Percentiles rank a stretch among this genome's conserved stretches.
Conservation (phyloP, 306 rosid species). For the Coriaria nepalensis region DNA sequence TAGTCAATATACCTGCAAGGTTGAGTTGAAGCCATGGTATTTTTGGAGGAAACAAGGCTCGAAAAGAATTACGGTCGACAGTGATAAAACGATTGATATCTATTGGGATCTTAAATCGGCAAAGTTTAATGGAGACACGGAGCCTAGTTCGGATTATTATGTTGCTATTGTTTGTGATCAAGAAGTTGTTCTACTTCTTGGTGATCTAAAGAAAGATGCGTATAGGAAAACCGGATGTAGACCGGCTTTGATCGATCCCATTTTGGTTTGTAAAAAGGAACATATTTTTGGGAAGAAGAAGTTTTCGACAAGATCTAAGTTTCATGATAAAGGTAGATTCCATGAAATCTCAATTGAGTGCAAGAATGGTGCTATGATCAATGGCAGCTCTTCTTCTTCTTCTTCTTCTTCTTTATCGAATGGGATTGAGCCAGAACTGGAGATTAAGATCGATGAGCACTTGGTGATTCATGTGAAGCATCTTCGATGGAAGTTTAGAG, state of each 20-base stretch:
- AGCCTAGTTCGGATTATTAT: slow-evolving; percentile 64
- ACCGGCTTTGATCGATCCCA: slow-evolving; percentile 67
- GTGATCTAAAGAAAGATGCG: slow-evolving; percentile 70
- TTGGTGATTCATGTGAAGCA: slow-evolving; percentile 69
- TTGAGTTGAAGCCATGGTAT: slow-evolving; percentile 88
- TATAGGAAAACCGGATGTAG: slow-evolving; percentile 60
- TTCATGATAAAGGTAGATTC: slow-evolving; percentile 54
- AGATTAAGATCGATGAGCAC: slow-evolving; percentile 71
- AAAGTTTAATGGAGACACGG: slow-evolving; percentile 60
- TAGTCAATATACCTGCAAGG: slow-evolving; percentile 54
- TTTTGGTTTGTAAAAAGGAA: slow-evolving; percentile 60
- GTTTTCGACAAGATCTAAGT: slow-evolving; percentile 57
- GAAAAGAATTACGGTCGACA: slow-evolving; percentile 41
- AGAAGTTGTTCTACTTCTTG: slow-evolving; percentile 67
- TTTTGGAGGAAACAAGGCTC: slow-evolving; percentile 85
- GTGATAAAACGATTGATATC: slow-evolving; percentile 30
- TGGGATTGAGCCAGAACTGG: slow-evolving; percentile 78
- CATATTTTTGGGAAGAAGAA: slow-evolving; percentile 71
- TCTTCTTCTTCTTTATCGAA: background rate
- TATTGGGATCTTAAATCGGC: slow-evolving; percentile 83
- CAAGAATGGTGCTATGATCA: slow-evolving; percentile 20
- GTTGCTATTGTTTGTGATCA: slow-evolving; percentile 71
- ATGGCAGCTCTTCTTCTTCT: slow-evolving; percentile 10
- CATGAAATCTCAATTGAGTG: slow-evolving; percentile 77
- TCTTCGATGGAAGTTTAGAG: slow-evolving; percentile 87